phyloP scores from a whole-genome alignment of 1,139 yeast genomes.

The Maudiozyma humilis region DNA sequence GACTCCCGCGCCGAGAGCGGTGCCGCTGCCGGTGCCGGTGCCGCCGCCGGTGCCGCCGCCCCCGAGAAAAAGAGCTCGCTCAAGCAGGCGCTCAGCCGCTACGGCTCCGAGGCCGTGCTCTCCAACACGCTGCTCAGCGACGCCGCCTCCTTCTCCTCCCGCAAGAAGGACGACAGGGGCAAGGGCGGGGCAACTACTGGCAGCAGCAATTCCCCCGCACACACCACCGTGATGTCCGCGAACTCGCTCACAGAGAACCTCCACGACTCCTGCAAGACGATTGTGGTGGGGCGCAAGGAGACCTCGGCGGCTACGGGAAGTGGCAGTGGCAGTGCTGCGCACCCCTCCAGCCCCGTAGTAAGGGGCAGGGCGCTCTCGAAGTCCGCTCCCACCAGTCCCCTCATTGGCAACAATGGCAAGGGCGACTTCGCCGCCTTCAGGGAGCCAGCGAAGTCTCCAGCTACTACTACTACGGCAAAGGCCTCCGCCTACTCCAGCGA shows the following conservation, averaged over 20 bases:
- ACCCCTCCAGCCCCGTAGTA: too few species aligned
- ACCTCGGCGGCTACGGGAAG: too few species aligned
- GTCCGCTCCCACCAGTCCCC: neutral
- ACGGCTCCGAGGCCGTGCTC: constrained; percentile 2
- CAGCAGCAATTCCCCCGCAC: constrained; percentile 4
- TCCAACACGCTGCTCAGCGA: constrained; percentile 6
- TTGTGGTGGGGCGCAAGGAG: constrained; percentile 24
- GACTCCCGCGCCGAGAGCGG: constrained; percentile 2
- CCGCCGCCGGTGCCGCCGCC: constrained; percentile 11
- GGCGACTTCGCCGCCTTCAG: neutral
- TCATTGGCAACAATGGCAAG: neutral
- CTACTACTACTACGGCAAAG: too few species aligned
- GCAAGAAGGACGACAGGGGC: constrained; percentile 3
- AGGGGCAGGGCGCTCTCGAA: neutral
- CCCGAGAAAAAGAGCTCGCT: constrained; percentile 5
- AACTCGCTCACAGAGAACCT: constrained; percentile 24
- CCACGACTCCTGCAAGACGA: constrained; percentile 22
- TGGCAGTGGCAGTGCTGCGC: constrained; percentile 5
- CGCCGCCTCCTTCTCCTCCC: constrained; percentile 1
- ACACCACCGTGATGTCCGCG: constrained; percentile 20
- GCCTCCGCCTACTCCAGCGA: constrained; percentile 54
- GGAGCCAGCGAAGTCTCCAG: too few species aligned
- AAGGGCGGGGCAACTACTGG: neutral
- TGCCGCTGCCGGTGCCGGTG: neutral
- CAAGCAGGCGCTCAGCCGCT: constrained; percentile 3